Percentiles rank a stretch among this genome's conserved stretches.
phyloP scores from a whole-genome alignment of 495 filamentous ascomycete species.

The Mycothermus thermophilus region DNA sequence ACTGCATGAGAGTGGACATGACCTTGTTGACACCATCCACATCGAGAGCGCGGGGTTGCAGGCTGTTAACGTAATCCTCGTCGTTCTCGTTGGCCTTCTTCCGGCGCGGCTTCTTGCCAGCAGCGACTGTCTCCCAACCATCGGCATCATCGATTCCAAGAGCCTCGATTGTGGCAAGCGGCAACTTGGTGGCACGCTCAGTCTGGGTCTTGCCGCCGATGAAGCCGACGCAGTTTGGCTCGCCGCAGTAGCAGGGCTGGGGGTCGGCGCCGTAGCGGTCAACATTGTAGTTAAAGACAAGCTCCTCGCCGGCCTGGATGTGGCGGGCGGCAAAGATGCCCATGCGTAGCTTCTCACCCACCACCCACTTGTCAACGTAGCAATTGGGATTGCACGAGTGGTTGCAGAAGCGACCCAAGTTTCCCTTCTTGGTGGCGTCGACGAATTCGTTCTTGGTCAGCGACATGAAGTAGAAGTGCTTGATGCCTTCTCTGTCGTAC shows the following conservation, averaged over 20 bases:
- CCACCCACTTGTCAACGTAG: conserved; percentile 99
- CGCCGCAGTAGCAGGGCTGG: conserved; percentile 91
- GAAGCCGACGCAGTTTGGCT: conserved; percentile 88
- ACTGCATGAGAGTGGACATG: conserved; percentile 97
- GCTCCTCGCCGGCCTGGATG: conserved; percentile 80
- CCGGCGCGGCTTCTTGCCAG: conserved; percentile 79
- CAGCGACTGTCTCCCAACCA: conserved; percentile 76
- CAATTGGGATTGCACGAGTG: conserved; percentile 98
- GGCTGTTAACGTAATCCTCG: conserved; percentile 89
- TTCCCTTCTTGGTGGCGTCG: conserved; percentile 93
- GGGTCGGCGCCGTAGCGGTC: conserved; percentile 95
- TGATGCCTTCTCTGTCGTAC: conserved; percentile 91
- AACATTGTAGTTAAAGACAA: conserved; percentile 99
- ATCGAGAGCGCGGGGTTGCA: conserved; percentile 69
- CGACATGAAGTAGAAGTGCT: conserved; percentile 99
- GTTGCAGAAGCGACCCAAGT: conserved; percentile 94
- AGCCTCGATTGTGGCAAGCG: conserved; percentile 81
- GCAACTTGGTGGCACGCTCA: conserved; percentile 82
- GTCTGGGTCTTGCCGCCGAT: conserved; percentile 98
- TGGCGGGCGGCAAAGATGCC: conserved; percentile 89
- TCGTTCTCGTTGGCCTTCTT: conserved; percentile 92
- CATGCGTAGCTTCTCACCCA: conserved; percentile 97
- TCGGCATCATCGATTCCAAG: conserved; percentile 91
- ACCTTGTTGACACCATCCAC: conserved; percentile 89
- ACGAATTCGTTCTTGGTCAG: conserved; percentile 93